These are phyloP conservation scores for Yarrowia keelungensis DNA, from an alignment of 805 yeast species.

Conservation along the genomic window DNA sequence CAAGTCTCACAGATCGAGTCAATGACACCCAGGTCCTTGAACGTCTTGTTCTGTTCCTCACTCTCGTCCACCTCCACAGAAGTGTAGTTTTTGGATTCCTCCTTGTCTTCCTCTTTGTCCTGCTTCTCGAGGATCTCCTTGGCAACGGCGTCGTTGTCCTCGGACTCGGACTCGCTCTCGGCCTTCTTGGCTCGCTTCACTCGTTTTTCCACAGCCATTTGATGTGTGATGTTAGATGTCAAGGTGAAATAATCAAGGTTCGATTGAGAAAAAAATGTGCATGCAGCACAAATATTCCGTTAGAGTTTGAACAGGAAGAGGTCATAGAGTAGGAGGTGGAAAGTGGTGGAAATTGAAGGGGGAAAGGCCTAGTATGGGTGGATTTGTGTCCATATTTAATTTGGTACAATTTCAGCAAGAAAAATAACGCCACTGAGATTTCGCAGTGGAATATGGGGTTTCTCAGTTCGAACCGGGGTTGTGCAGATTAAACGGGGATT, in stretches of 20 bases:
- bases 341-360: background rate
- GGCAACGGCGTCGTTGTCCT: conserved; percentile 30
- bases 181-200: conserved; percentile 25
- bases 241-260: conserved; percentile 18
- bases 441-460: too few relatives aligned
- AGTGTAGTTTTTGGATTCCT: conserved; percentile 34
- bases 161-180: conserved; percentile 6
- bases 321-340: background rate
- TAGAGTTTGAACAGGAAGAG: conserved; percentile 4
- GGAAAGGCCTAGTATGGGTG: too few relatives aligned
- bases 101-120: conserved; percentile 22
- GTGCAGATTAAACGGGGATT: too few relatives aligned
- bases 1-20: conserved; percentile 73
- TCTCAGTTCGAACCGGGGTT: too few relatives aligned
- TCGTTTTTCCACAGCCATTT: conserved; percentile 25
- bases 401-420: too few relatives aligned
- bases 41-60: conserved; percentile 42
- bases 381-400: too few relatives aligned
- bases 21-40: conserved; percentile 50
- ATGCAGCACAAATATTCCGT: background rate
- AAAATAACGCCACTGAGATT: too few relatives aligned
- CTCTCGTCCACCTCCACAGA: conserved; percentile 38
- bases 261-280: conserved; percentile 31
- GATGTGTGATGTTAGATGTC: background rate
- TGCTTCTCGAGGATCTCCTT: conserved; percentile 11